These are phyloP conservation scores for Solanum rostratum DNA, from an alignment of 257 asterid genomes.

Conservation along the genomic window DNA sequence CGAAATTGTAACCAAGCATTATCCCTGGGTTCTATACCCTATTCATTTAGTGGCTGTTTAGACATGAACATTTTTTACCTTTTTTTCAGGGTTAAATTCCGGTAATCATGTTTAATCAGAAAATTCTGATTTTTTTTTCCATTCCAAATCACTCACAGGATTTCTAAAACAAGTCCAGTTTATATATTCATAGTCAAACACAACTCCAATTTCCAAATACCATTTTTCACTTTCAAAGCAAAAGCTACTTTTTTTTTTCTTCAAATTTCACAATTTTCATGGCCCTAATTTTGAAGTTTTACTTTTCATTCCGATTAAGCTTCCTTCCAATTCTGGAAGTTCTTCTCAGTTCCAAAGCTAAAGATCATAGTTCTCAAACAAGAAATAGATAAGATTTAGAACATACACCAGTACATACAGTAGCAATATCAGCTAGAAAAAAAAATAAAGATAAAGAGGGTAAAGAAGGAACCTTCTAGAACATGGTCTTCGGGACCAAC, in stretches of 20 bases:
- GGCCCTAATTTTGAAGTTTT: background rate
- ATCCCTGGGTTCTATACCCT: too few species aligned
- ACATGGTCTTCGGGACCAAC: conserved; percentile 87
- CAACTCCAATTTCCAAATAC: background rate
- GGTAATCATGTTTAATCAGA: background rate
- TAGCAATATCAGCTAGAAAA: background rate
- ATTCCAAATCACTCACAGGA: background rate
- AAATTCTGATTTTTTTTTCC: background rate
- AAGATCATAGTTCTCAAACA: background rate
- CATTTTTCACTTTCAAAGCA: background rate
- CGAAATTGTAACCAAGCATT: background rate
- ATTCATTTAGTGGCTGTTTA: background rate
- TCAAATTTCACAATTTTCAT: background rate
- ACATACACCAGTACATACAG: background rate
- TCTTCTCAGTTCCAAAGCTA: background rate
- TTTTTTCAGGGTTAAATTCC: background rate
- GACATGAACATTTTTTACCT: background rate
- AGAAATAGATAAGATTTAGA: background rate
- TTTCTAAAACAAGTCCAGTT: background rate
- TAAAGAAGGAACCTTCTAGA: conserved; percentile 29
- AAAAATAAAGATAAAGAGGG: background rate
- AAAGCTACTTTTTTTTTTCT: background rate
- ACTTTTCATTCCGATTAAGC: background rate
- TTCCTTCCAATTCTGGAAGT: background rate
- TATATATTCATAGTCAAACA: background rate